Base-by-base conservation (phyloP, 768 basidiomycete species). In the Candolleomyces eurysporus region DNA sequence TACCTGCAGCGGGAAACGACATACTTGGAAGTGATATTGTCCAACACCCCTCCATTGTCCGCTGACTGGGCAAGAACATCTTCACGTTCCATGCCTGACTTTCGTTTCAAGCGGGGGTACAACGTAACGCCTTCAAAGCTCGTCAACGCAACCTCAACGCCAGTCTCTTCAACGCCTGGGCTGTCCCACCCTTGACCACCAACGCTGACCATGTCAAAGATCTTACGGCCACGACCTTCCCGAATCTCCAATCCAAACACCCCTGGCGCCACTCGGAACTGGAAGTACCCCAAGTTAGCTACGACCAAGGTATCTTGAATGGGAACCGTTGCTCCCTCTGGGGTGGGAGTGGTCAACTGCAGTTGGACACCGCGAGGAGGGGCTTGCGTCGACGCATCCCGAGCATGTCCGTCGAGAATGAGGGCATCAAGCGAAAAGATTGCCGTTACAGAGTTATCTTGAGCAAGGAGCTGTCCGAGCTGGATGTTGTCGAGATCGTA, bases 401-500 rank as follows among this genome's bases (percentile, higher is more conserved):
- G 86, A 0, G 94, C 94, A 67, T 98, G 96, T 2, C 97, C 97
- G 70, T 98, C 96, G 48, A 98, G 83, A 53, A 98, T 86, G 21
- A 99, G 82, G 65, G 94, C 90, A 67, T 98, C 94, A 6, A 98
- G 87, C 55, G 88, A 87, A 76, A 95, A 97, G 50, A 91, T 75
- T 0, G 92, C 91, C 48, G 91, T 84, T 4, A 96, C 78, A 5
- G 89, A 87, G 16, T 79, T 76, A 48, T 90, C 88, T 46, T 81
- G 78, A 0, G 79, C 76, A 0, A 83, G 76, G 3, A 96, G 79
- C 48, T 83, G 82, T 11, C 80, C 82, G 7, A 98, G 84, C 49
- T 95, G 91, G 61, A 99, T 90, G 72, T 99, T 99, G 76, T 99
- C 96, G 30, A 98, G 84, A 71, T 99, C 96, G 65, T 97, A 92